These are phyloP conservation scores for Pichiaceae sp. DNA, from an alignment of 1,139 yeast genomes.

Conservation along the genomic window DNA sequence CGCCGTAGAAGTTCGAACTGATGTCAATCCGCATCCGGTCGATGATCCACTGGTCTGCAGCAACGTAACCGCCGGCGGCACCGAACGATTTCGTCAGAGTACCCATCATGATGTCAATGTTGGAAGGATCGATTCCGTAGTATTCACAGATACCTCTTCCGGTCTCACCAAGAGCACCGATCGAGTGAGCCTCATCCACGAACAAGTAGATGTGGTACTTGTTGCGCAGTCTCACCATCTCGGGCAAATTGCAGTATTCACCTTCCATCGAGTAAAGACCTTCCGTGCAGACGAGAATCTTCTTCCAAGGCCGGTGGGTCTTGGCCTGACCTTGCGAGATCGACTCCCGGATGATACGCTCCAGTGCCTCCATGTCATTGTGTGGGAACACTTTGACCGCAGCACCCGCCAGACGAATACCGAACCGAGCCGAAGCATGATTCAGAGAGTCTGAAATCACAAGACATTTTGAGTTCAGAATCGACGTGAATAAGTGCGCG, in stretches of 20 bases:
- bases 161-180: constrained; percentile 92
- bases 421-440: constrained; percentile 93
- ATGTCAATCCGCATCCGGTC: constrained; percentile 68
- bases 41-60: constrained; percentile 60
- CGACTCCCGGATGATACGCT: constrained; percentile 71
- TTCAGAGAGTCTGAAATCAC: constrained; percentile 91
- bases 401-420: constrained; percentile 89
- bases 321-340: constrained; percentile 96
- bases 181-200: constrained; percentile 96
- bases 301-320: constrained; percentile 96
- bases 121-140: constrained; percentile 67
- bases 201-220: constrained; percentile 85
- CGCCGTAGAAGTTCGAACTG: constrained; percentile 71
- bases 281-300: constrained; percentile 87
- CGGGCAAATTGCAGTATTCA: constrained; percentile 81
- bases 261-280: constrained; percentile 99
- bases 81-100: constrained; percentile 96
- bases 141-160: constrained; percentile 96
- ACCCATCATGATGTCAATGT: constrained; percentile 89
- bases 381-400: constrained; percentile 89
- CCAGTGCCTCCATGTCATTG: constrained; percentile 79
- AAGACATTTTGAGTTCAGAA: constrained; percentile 80
- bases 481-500: constrained; percentile 78
- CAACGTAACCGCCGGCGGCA: constrained; percentile 96
- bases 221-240: constrained; percentile 62